These are phyloP conservation scores for Aspergillus sclerotiicarbonarius DNA, from an alignment of 495 filamentous ascomycete genomes.

Conservation along the genomic window DNA sequence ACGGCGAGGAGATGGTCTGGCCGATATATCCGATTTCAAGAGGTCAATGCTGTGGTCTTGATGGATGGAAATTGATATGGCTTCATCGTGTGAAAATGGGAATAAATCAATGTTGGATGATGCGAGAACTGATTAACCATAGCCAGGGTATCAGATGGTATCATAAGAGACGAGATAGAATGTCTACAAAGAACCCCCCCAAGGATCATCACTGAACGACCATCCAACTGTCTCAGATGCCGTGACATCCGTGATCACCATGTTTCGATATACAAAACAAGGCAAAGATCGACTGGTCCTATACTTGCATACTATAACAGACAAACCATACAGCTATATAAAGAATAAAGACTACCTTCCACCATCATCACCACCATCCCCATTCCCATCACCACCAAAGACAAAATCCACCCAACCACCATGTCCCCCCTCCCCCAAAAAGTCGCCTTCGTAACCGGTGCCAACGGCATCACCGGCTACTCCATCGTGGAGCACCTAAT, in stretches of 20 bases:
- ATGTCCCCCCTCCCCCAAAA: constrained; percentile 10
- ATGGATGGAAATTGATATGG: no score
- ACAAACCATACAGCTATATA: neutral
- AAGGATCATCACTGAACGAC: no score
- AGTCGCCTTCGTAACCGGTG: constrained; percentile 31
- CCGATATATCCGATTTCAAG: no score
- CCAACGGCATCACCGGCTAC: constrained; percentile 33
- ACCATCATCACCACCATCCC: neutral
- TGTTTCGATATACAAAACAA: neutral
- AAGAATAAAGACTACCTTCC: neutral
- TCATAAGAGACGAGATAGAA: no score
- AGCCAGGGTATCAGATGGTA: no score
- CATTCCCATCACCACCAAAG: neutral
- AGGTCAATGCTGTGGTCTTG: no score
- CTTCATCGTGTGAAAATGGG: no score
- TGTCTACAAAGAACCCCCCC: no score
- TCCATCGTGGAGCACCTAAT: constrained; percentile 27
- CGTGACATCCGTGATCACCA: neutral
- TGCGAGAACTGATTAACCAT: no score
- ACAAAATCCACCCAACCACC: neutral
- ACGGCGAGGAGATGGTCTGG: no score
- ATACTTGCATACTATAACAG: neutral
- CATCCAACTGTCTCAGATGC: neutral
- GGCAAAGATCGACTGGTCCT: neutral
- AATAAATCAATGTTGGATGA: no score